Evolutionary conservation across 495 filamentous ascomycete species (phyloP).

Genomic region (Aspergillus kassunensis): DNA sequence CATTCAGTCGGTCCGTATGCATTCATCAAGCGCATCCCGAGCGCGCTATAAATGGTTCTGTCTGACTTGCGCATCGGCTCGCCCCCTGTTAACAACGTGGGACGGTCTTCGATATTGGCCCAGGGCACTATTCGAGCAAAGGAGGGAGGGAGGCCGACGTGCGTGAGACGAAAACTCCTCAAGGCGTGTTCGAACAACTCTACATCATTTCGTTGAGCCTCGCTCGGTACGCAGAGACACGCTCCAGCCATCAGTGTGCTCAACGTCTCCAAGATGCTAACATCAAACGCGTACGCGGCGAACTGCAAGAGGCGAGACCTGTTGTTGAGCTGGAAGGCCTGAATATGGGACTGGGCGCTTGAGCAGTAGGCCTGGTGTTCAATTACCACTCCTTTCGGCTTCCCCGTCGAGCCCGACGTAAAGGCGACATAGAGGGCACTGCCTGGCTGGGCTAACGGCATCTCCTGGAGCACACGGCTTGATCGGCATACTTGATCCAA

Average conservation of each 20-base stretch:
- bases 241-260: background rate
- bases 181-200: too few species aligned
- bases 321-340: too few species aligned
- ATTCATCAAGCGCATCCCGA: conserved; percentile 1
- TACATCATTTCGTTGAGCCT: too few species aligned
- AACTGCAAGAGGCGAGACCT: background rate
- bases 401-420: conserved; percentile 79
- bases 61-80: conserved; percentile 32
- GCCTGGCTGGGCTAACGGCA: background rate
- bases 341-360: background rate
- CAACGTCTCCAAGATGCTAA: background rate
- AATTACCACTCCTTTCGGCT: conserved; percentile 50
- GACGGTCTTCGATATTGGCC: conserved; percentile 1
- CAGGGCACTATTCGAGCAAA: background rate
- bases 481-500: too few species aligned
- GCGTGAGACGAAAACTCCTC: too few species aligned
- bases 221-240: background rate
- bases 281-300: background rate
- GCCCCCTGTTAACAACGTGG: conserved; percentile 31
- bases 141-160: background rate
- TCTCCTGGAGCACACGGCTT: too few species aligned
- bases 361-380: background rate
- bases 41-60: background rate
- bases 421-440: conserved; percentile 45
- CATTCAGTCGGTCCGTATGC: conserved; percentile 18